A percentile compares a stretch with the other conserved stretches of the same genome.
phyloP scores from a whole-genome alignment of 176 grass and related monocot species.

The Cenchrus purpureus region DNA sequence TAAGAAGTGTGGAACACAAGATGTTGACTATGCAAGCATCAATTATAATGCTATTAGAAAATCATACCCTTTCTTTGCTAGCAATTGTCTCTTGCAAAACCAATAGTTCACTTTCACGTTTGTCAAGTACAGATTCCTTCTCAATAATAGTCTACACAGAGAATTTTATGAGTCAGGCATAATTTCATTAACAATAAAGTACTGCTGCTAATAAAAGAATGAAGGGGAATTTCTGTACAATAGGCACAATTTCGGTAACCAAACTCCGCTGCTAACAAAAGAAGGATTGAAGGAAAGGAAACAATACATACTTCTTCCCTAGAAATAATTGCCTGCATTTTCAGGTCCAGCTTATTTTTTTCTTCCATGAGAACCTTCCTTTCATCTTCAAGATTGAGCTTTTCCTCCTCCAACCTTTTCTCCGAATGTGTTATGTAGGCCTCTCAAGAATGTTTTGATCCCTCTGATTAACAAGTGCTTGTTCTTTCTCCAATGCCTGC shows the following conservation, averaged over 20 bases:
- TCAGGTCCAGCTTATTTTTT: constrained; percentile 69
- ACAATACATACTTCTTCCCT: constrained; percentile 78
- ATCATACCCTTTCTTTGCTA: constrained; percentile 72
- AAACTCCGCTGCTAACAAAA: background rate
- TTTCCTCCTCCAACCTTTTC: constrained; percentile 66
- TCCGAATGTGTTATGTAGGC: constrained; percentile 60
- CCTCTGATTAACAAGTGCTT: constrained; percentile 77
- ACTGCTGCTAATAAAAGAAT: background rate
- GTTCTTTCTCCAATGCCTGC: constrained; percentile 61
- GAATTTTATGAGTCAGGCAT: constrained; percentile 19
- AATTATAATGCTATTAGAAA: constrained; percentile 21
- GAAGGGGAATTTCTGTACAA: constrained; percentile 22
- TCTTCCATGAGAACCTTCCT: constrained; percentile 59
- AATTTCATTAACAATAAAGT: constrained; percentile 9
- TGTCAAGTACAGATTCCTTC: constrained; percentile 77
- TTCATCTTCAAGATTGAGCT: constrained; percentile 61
- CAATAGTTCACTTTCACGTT: constrained; percentile 72
- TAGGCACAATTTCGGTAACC: background rate
- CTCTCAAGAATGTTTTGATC: constrained; percentile 75
- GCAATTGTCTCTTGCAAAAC: constrained; percentile 83
- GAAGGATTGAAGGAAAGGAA: background rate
- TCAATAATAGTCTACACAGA: constrained; percentile 62
- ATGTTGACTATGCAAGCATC: constrained; percentile 19
- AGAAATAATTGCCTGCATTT: constrained; percentile 61
- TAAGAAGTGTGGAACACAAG: constrained; percentile 26